A percentile compares a stretch with the other conserved stretches of the same genome.
These are phyloP conservation scores for Paramecium bursaria DNA, from an alignment of 73 alveolate genomes.

Conservation along the genomic window DNA sequence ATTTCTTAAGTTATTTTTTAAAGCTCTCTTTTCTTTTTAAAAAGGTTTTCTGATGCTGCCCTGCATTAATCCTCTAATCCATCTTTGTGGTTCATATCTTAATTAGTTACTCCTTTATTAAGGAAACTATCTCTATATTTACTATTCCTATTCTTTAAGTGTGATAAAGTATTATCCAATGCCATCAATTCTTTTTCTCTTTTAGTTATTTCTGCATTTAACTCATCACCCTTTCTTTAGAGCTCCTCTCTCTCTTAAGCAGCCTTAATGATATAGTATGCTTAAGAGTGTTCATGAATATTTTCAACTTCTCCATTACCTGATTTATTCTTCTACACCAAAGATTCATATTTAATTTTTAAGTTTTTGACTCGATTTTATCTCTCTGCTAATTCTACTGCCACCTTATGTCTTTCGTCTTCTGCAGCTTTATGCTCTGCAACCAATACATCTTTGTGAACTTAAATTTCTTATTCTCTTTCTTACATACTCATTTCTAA, in stretches of 20 bases:
- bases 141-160: conserved; percentile 92
- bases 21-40: conserved; percentile 85
- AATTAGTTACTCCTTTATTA: conserved; percentile 71
- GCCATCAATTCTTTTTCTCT: conserved; percentile 95
- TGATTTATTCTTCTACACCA: conserved; percentile 89
- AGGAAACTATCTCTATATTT: conserved; percentile 90
- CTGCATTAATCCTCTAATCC: conserved; percentile 90
- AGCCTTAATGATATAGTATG: conserved; percentile 96
- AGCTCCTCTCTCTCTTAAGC: conserved; percentile 97
- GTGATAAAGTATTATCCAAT: conserved; percentile 91
- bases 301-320: conserved; percentile 88
- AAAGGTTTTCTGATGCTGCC: conserved; percentile 88
- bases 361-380: conserved; percentile 94
- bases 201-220: conserved; percentile 95
- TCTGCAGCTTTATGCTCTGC: conserved; percentile 96
- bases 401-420: conserved; percentile 98
- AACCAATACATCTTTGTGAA: conserved; percentile 95
- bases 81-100: conserved; percentile 61
- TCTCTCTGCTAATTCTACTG: conserved; percentile 94
- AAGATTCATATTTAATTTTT: conserved; percentile 93
- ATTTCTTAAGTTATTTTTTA: conserved; percentile 82
- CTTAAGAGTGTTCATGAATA: conserved; percentile 95
- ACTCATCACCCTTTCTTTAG: conserved; percentile 96
- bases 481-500: conserved; percentile 96
- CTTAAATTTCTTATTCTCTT: conserved; percentile 97